Evolutionary conservation across 148 eudicot genomes (phyloP).

Genomic region (Fagopyrum homotropicum): DNA sequence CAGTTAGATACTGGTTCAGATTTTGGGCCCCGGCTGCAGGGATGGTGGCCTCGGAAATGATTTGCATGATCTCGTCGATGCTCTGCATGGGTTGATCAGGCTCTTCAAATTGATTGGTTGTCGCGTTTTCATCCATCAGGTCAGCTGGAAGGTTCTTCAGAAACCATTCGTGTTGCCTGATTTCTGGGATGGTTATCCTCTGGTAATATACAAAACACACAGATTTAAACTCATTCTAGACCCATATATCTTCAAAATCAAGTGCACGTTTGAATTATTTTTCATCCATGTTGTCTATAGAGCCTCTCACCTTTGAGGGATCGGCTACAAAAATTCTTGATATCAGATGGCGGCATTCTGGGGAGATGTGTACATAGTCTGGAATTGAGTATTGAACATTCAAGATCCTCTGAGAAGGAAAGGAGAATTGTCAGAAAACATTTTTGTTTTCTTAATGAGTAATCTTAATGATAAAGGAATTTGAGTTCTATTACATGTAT

Average conservation of each 20-base stretch:
- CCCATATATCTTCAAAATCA: neutral
- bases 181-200: conserved; percentile 80
- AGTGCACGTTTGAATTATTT: neutral
- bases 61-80: conserved; percentile 82
- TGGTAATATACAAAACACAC: conserved; percentile 17
- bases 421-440: neutral
- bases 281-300: neutral
- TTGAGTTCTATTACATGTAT: conserved; percentile 42
- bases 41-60: conserved; percentile 82
- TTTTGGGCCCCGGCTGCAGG: conserved; percentile 71
- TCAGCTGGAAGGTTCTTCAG: conserved; percentile 80
- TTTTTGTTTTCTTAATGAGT: neutral
- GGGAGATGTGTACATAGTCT: conserved; percentile 81
- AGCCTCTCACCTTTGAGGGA: conserved; percentile 53
- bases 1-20: conserved; percentile 60
- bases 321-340: conserved; percentile 88
- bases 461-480: neutral
- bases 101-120: conserved; percentile 48
- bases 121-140: conserved; percentile 39
- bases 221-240: neutral
- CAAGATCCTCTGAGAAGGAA: conserved; percentile 60
- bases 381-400: conserved; percentile 92
- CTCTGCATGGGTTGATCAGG: conserved; percentile 82
- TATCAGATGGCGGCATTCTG: conserved; percentile 80
- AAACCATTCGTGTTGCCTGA: conserved; percentile 82